Evolutionary conservation across 306 rosid species (phyloP).

Genomic region (Cucurbita ficifolia): DNA sequence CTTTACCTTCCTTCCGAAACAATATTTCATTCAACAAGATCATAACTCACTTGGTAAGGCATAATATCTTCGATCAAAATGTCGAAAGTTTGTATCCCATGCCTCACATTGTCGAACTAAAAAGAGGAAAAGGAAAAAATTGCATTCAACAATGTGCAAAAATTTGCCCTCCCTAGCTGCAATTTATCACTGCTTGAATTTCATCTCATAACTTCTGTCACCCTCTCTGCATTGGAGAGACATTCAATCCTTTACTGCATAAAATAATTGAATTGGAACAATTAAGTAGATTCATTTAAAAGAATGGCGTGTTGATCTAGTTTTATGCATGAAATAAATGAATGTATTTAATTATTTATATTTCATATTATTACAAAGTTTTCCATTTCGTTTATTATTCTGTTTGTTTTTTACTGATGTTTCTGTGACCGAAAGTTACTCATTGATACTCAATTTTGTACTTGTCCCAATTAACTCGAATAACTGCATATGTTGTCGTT

Average conservation of each 20-base stretch:
- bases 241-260: not conserved
- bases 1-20: not conserved
- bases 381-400: not conserved
- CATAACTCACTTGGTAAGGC: no score
- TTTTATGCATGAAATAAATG: not conserved
- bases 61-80: no score
- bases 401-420: not conserved
- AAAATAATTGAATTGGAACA: not conserved
- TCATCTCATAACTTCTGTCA: not conserved
- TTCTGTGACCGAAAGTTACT: not conserved
- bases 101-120: no score
- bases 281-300: not conserved
- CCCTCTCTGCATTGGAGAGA: not conserved
- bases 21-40: not conserved
- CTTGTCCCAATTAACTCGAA: not conserved
- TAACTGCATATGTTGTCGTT: not conserved
- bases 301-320: not conserved
- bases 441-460: not conserved
- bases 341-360: not conserved
- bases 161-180: not conserved
- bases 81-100: no score
- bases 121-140: no score
- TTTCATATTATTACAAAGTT: not conserved
- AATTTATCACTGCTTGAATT: not conserved
- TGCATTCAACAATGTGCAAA: not conserved